A percentile compares a stretch with the other conserved stretches of the same genome.
These are phyloP conservation scores for Paramecium sexaurelia DNA, from an alignment of 73 alveolate species.

Conservation along the genomic window DNA sequence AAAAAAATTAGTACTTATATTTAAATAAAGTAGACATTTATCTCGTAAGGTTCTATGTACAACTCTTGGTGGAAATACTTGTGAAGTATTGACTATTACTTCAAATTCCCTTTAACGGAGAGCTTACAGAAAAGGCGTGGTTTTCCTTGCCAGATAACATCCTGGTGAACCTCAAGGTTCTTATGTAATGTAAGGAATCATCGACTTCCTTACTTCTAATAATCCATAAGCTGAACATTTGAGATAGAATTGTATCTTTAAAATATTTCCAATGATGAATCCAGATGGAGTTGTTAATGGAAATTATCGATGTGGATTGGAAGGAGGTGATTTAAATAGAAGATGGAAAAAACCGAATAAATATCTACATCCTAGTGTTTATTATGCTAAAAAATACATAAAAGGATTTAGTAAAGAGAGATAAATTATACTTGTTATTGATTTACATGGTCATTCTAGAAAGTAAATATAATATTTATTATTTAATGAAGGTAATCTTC, in stretches of 20 bases:
- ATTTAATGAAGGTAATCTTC: background rate
- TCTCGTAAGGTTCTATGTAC: slow-evolving; percentile 78
- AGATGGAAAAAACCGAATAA: slow-evolving; percentile 75
- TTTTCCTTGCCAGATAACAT: slow-evolving; percentile 81
- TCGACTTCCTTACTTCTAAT: slow-evolving; percentile 83
- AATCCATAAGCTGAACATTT: slow-evolving; percentile 82
- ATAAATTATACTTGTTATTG: slow-evolving; percentile 85
- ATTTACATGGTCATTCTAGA: slow-evolving; percentile 85
- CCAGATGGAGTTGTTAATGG: slow-evolving; percentile 90
- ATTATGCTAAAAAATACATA: slow-evolving; percentile 83
- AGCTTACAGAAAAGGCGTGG: slow-evolving; percentile 77
- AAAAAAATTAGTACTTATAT: slow-evolving; percentile 25
- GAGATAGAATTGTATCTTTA: slow-evolving; percentile 81
- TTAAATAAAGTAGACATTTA: background rate
- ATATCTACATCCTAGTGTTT: slow-evolving; percentile 89
- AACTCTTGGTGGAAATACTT: slow-evolving; percentile 87
- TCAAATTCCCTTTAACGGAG: slow-evolving; percentile 69
- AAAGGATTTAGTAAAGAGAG: slow-evolving; percentile 83
- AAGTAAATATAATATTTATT: slow-evolving; percentile 16
- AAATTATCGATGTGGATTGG: slow-evolving; percentile 77
- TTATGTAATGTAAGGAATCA: slow-evolving; percentile 86
- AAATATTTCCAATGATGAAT: slow-evolving; percentile 87
- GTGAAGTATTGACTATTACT: slow-evolving; percentile 85
- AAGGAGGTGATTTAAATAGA: slow-evolving; percentile 87
- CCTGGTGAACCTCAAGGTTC: slow-evolving; percentile 93